Evolutionary conservation across 345 rosid genomes (phyloP), one percentile per base, ranked within the genome.

Genomic region (Euphorbia tirucalli): DNA sequence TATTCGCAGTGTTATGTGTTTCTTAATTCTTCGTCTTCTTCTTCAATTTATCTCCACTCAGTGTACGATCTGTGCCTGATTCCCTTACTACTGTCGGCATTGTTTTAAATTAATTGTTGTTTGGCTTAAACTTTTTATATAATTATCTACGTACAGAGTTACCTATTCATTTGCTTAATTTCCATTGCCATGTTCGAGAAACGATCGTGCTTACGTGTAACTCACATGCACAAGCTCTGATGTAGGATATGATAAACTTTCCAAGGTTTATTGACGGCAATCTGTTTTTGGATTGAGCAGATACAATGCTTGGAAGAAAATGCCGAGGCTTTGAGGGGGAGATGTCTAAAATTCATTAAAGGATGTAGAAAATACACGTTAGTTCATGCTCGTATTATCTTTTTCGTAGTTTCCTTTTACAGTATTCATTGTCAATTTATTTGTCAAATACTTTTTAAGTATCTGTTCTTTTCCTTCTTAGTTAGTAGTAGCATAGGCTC

Each of bases 351-450:
- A 79, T 86, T 90, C 82, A 84, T 83, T 61, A 90, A 90, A 82
- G 92, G 86, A 68, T 81, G 86, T 72, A 85, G 82, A 67, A 90
- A 88, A 68, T 88, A 86, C 81, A 83, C 90, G 92, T 90, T 76
- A 27, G 83, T 68, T 57, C 50, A 24, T 19, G 11, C 65, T 32
- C 13, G 15, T 35, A 2, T 57, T 21, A 11, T 55, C 13, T 1
- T n/a, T n/a, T n/a, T n/a, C n/a, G n/a, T n/a, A n/a, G n/a, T 28
- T 19, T 27, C 37, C 37, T 5, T 32, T 2, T 32, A 32, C 37
- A 32, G 5, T 32, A 32, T 32, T 32, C 37, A 32, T n/a, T n/a
- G n/a, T n/a, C n/a, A n/a, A n/a, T n/a, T n/a, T n/a, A n/a, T n/a
- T n/a, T n/a, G n/a, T n/a, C n/a, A n/a, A n/a, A n/a, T n/a, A n/a